These are phyloP conservation scores for Nosema granulosis DNA, from an alignment of 371 early-diverging fungal species.

Conservation along the genomic window DNA sequence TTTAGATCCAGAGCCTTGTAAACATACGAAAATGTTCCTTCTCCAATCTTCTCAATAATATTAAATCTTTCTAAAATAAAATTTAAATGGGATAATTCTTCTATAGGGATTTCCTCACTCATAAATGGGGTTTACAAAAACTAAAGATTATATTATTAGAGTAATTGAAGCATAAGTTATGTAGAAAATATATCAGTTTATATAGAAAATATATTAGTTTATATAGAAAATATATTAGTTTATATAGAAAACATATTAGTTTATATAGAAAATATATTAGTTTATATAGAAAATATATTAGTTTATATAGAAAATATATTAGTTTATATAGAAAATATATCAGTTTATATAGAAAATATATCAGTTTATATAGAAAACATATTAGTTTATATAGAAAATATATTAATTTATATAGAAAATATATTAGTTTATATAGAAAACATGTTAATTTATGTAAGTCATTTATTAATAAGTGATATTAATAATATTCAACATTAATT, in stretches of 20 bases:
- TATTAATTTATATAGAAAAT: too few relatives aligned
- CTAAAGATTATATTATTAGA: neutral
- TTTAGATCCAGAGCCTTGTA: constrained; percentile 73
- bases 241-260: neutral
- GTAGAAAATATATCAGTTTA: neutral
- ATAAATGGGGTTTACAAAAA: constrained; percentile 22
- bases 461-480: too few relatives aligned
- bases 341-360: too few relatives aligned
- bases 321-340: too few relatives aligned
- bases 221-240: neutral
- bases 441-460: too few relatives aligned
- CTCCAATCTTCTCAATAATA: constrained; percentile 61
- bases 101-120: neutral
- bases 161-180: neutral
- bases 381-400: too few relatives aligned
- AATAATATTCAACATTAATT: too few relatives aligned
- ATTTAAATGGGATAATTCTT: constrained; percentile 4
- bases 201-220: neutral
- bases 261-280: too few relatives aligned
- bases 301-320: too few relatives aligned
- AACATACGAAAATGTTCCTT: constrained; percentile 84
- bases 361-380: too few relatives aligned
- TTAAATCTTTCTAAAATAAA: constrained; percentile 43
- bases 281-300: too few relatives aligned
- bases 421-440: too few relatives aligned